Conservation (phyloP, 2,329 filamentous ascomycete species). For the Pseudogymnoascus sp. region DNA sequence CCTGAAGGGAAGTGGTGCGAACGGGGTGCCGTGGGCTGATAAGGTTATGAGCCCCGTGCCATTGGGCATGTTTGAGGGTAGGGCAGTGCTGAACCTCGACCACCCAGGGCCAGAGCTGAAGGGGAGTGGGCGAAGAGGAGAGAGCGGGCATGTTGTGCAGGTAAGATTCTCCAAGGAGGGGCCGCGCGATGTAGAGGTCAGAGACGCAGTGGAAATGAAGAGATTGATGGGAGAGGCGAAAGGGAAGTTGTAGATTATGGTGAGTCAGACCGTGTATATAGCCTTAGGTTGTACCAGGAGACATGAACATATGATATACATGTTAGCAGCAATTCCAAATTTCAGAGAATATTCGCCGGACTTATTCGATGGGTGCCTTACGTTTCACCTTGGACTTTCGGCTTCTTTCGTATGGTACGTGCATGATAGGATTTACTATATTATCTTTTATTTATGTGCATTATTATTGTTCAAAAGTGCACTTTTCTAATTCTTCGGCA, state of each 20-base stretch:
- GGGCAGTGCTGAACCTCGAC: constrained; percentile 50
- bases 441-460: not conserved
- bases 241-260: not conserved
- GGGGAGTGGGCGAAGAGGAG: constrained; percentile 44
- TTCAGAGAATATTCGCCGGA: not conserved
- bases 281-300: not conserved
- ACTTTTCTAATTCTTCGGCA: not conserved
- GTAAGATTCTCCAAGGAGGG: constrained; percentile 47
- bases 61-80: constrained; percentile 40
- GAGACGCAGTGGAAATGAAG: not conserved
- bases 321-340: not conserved
- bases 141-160: constrained; percentile 53
- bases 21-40: constrained; percentile 43
- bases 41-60: constrained; percentile 55
- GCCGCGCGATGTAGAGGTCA: constrained; percentile 48
- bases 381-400: not conserved
- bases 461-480: not conserved
- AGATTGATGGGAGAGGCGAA: not conserved
- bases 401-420: not conserved
- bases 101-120: constrained; percentile 51
- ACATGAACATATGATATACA: not conserved
- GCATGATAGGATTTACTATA: not conserved
- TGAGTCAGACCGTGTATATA: not conserved
- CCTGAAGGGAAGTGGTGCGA: constrained; percentile 38
- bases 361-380: not conserved